A percentile compares a stretch with the other conserved stretches of the same genome.
phyloP scores from a whole-genome alignment of 768 basidiomycete genomes.

The Kwoniella pini region DNA sequence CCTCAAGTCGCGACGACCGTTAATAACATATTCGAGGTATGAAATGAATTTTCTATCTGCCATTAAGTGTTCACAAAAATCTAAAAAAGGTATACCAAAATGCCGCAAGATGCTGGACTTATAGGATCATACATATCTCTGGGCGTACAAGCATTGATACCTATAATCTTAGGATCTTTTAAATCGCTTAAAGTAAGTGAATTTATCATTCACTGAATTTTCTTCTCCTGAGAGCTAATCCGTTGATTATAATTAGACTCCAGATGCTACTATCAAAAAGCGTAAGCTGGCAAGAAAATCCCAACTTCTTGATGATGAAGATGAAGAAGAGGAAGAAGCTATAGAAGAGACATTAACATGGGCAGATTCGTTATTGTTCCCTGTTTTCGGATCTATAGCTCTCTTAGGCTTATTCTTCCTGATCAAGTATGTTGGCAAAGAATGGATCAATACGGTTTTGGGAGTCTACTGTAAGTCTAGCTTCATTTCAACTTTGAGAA shows the following conservation, averaged over 20 bases:
- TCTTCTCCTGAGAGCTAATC: background rate
- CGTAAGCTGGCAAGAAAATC: slow-evolving; percentile 3
- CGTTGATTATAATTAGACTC: slow-evolving; percentile 10
- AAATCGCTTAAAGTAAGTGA: slow-evolving; percentile 52
- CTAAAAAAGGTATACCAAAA: background rate
- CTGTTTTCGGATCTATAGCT: slow-evolving; percentile 63
- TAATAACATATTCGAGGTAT: no score
- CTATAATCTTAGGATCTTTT: slow-evolving; percentile 50
- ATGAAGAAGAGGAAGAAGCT: slow-evolving; percentile 60
- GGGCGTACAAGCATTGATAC: slow-evolving; percentile 44
- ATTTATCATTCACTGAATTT: background rate
- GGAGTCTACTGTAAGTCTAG: slow-evolving; percentile 54
- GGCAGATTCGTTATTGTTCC: slow-evolving; percentile 52
- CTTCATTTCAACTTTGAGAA: background rate
- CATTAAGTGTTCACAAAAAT: no score
- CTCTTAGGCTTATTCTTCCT: slow-evolving; percentile 70
- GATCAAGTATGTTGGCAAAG: slow-evolving; percentile 71
- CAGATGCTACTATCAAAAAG: slow-evolving; percentile 9
- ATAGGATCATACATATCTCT: slow-evolving; percentile 18
- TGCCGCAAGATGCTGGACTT: slow-evolving; percentile 14
- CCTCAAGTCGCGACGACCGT: no score
- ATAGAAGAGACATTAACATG: slow-evolving; percentile 60
- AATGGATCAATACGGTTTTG: slow-evolving; percentile 79
- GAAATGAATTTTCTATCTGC: no score
- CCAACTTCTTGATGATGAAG: slow-evolving; percentile 30